Evolutionary conservation across 2,329 filamentous ascomycete species (phyloP), one percentile per base, ranked within the genome.

Genomic region (Uncinocarpus reesii): DNA sequence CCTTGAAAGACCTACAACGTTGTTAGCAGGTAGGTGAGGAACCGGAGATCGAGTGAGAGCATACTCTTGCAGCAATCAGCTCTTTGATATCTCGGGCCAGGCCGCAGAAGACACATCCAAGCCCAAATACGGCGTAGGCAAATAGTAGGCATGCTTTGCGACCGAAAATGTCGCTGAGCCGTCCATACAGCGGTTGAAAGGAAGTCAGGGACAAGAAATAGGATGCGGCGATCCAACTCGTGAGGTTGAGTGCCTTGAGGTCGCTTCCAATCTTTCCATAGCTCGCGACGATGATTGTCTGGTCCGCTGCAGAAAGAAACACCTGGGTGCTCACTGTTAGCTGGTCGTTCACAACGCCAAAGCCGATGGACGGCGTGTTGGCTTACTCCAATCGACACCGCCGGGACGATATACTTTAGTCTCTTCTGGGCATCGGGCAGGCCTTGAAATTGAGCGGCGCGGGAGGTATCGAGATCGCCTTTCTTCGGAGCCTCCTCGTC

Each of bases 191-290:
- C 1, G 84, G 84, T 60, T 89, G 84, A 56, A 83, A 86, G 18
- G 80, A 81, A 2, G 83, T 85, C 44, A 86, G 66, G 1, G 84
- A 86, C 45, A 89, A 71, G 57, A 87, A 83, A 62, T 89, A 75
- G 24, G 73, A 74, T 21, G 78, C 79, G 23, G 83, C 83, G 50
- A 88, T 82, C 84, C 84, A 88, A 45, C 78, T 83, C 3, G 83
- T 86, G 55, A 77, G 78, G 60, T 83, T 86, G 45, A 90, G 71
- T 1, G 84, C 83, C 44, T 84, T 72, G 23, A 90, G 68, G 53
- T 89, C 85, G 49, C 76, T 85, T 8, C 84, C 84, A 57, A 90
- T 89, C 53, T 76, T 79, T 42, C 82, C 83, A 62, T 88, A 88
- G n/a, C 76, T 81, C n/a, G 80, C 79, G 42, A 89, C 78, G 24